phyloP scores from a whole-genome alignment of 495 filamentous ascomycete species.

The Podospora australis region DNA sequence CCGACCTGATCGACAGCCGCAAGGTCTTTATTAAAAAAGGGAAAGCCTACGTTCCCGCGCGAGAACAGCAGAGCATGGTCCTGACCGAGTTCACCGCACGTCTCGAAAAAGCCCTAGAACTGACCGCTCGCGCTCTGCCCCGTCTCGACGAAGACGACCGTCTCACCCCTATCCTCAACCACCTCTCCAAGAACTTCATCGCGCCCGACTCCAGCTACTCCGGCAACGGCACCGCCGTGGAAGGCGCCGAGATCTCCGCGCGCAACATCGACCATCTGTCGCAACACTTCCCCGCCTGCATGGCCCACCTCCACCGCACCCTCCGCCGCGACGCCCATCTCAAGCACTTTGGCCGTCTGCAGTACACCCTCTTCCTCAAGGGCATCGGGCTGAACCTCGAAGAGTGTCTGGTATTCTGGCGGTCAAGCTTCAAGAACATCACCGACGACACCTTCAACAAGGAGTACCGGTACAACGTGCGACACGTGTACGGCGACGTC shows the following conservation, averaged over 20 bases:
- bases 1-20: slow-evolving; percentile 78
- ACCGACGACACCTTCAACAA: slow-evolving; percentile 92
- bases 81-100: slow-evolving; percentile 73
- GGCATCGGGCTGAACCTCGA: slow-evolving; percentile 88
- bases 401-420: slow-evolving; percentile 94
- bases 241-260: slow-evolving; percentile 69
- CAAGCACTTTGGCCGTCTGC: slow-evolving; percentile 88
- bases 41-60: slow-evolving; percentile 84
- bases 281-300: slow-evolving; percentile 87
- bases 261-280: slow-evolving; percentile 75
- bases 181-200: slow-evolving; percentile 87
- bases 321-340: slow-evolving; percentile 80
- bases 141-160: slow-evolving; percentile 95
- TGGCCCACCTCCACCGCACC: slow-evolving; percentile 79
- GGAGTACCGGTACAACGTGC: slow-evolving; percentile 93
- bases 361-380: slow-evolving; percentile 97
- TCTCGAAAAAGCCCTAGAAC: slow-evolving; percentile 76
- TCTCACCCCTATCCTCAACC: slow-evolving; percentile 84
- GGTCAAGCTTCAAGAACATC: slow-evolving; percentile 69
- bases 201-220: slow-evolving; percentile 76
- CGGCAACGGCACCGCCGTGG: slow-evolving; percentile 42
- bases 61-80: slow-evolving; percentile 82
- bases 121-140: slow-evolving; percentile 82
- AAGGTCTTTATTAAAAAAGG: slow-evolving; percentile 70
- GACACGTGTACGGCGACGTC: slow-evolving; percentile 89